Base-by-base conservation (phyloP, 192 early-diverging fungal genomes). In the Coemansia sp. region DNA sequence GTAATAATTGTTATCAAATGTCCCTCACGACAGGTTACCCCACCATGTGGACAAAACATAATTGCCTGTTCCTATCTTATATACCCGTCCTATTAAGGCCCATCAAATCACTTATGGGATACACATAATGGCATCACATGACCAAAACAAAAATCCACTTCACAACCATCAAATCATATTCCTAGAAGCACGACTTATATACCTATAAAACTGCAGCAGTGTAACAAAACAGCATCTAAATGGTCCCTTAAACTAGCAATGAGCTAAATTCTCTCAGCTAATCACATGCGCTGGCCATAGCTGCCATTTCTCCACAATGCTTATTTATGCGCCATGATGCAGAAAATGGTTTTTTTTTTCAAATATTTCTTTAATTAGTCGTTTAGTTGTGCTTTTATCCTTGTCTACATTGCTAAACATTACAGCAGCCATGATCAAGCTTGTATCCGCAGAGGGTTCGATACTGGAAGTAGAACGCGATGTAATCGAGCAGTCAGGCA, bases 401-500 rank as follows among this genome's bases (percentile, higher is more conserved):
- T 52, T 4, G 7, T 52, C 21, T 52, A 52, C 49, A 3, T 8
- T n/a, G n/a, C n/a, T n/a, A n/a, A n/a, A n/a, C n/a, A n/a, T n/a
- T n/a, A n/a, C n/a, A n/a, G n/a, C n/a, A 31, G 16, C 8, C 3
- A 56, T 56, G 53, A 64, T 81, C n/a, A 82, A 64, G 31, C 67
- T 82, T 23, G 61, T 46, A 13, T 63, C 73, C 0, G 73, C 83
- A 2, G 83, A 84, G 48, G 79, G 79, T 9, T 61, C 72, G 18
- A 48, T 71, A 0, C 58, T 81, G 30, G 61, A 64, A 12, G 83
- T 81, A 4, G 74, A 78, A 30, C 75, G 66, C 25, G 75, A 80
- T 23, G 67, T 82, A 10, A 71, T 76, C 15, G 76, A 84, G 72
- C 79, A 84, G 34, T 84, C 75, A 2, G 67, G 68, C 4, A 81